Percentiles rank a stretch among this genome's conserved stretches.
Evolutionary conservation across 257 asterid species (phyloP).

Genomic region (Petrea volubilis): DNA sequence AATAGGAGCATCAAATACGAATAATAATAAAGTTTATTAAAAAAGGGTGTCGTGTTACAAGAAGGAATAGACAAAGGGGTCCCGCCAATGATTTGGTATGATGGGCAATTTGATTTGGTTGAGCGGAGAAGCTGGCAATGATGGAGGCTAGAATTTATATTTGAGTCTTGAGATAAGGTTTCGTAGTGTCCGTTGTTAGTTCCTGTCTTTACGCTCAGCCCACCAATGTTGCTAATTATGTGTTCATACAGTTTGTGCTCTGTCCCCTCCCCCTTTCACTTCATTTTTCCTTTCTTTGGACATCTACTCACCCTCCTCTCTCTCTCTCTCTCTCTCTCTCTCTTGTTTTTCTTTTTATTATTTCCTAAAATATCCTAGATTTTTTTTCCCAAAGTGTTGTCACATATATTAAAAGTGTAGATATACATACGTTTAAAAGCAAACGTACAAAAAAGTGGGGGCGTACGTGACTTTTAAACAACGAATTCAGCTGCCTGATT

Average conservation of each 20-base stretch:
- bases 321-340: not conserved
- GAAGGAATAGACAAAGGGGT: conserved; percentile 18
- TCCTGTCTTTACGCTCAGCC: conserved; percentile 58
- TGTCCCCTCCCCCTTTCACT: not conserved
- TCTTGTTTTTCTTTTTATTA: too few species aligned
- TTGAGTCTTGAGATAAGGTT: conserved; percentile 22
- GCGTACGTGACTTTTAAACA: too few species aligned
- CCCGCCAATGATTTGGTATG: conserved; percentile 52
- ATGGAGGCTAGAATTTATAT: conserved; percentile 15
- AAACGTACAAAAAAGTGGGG: too few species aligned
- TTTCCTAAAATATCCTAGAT: too few species aligned
- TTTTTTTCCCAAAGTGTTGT: too few species aligned
- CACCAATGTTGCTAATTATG: conserved; percentile 10
- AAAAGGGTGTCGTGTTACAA: not conserved
- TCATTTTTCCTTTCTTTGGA: not conserved
- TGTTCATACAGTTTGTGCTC: conserved; percentile 1
- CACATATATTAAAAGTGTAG: too few species aligned
- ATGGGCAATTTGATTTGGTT: conserved; percentile 40
- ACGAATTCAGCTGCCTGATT: too few species aligned
- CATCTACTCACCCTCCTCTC: conserved; percentile 10
- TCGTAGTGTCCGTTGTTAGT: conserved; percentile 41
- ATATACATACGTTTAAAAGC: too few species aligned
- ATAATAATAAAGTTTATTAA: not conserved
- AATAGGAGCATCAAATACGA: not conserved
- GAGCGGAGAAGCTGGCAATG: conserved; percentile 25